Base-by-base conservation (phyloP, 352 stramenopile genomes). In the Globisporangium alternatum region DNA sequence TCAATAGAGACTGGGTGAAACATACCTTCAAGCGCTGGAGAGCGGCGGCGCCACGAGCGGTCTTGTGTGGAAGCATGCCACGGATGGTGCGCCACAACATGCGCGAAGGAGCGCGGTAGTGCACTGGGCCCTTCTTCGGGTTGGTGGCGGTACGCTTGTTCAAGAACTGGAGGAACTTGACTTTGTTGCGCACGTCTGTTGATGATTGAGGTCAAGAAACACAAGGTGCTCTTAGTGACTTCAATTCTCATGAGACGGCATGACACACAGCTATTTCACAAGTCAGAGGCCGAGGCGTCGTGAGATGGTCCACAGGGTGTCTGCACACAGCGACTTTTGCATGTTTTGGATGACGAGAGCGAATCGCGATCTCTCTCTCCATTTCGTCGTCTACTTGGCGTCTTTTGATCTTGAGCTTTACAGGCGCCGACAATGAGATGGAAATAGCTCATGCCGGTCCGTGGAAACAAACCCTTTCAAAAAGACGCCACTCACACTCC, bases 31-130 rank as follows among this genome's bases (percentile, higher is more conserved):
- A 83, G 78, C 97, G 94, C 72, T 90, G 85, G 60, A 99, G 84
- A 33, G 98, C 98, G 45, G 91, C 89, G 69, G 97, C 81, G 81
- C 98, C 98, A 77, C 97, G 94, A 52, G 86, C 83, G 55, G 97
- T 99, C 94, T 99, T 99, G 84, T 99, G 97, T 58, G 98, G 95
- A 64, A 99, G 81, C 98, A 99, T 99, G 69, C 98, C 97, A 81
- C 97, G 96, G 70, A 99, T 86, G 54, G 88, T 90, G 61, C 84
- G 83, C 86, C 84, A 93, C 66, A 94, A 74, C 84, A 99, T 99
- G 49, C 89, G 80, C 66, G 97, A 97, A 54, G 98, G 98, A 30
- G 90, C 86, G 77, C 97, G 97, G 95, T 99, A 99, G 86, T 99
- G 97, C 76, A 99, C 96, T 56, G 98, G 98, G 69, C 97, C 97